phyloP scores from a whole-genome alignment of 768 basidiomycete genomes.

The Trametes cingulata region DNA sequence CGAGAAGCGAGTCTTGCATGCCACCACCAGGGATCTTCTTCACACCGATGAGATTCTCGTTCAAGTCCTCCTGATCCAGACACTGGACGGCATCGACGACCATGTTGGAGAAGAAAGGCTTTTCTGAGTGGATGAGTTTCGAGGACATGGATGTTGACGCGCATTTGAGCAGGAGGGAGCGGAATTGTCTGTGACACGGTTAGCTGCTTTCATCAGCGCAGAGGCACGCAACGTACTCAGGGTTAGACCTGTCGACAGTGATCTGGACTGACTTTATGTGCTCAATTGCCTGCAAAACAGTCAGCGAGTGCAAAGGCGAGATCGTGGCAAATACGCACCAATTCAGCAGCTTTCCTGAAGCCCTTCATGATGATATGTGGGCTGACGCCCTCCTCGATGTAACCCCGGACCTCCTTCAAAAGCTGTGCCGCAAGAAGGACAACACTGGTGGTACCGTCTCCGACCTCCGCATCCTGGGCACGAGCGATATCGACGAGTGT shows the following conservation, averaged over 20 bases:
- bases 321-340: constrained; percentile 55
- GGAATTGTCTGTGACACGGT: constrained; percentile 68
- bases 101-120: constrained; percentile 99
- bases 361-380: constrained; percentile 99
- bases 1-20: constrained; percentile 91
- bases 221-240: constrained; percentile 62
- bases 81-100: constrained; percentile 96
- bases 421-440: constrained; percentile 93
- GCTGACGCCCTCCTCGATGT: constrained; percentile 96
- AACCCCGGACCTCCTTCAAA: constrained; percentile 86
- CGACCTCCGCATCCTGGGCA: constrained; percentile 97
- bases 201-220: background rate
- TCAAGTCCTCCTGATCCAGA: constrained; percentile 89
- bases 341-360: constrained; percentile 80
- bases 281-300: constrained; percentile 65
- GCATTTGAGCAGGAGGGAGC: constrained; percentile 91
- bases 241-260: constrained; percentile 83
- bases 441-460: constrained; percentile 97
- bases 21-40: constrained; percentile 98
- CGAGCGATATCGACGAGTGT: constrained; percentile 98
- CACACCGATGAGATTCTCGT: constrained; percentile 94
- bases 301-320: background rate
- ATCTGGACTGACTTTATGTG: constrained; percentile 90
- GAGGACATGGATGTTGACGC: constrained; percentile 99
- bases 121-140: constrained; percentile 97